phyloP scores from a whole-genome alignment of 2,329 filamentous ascomycete species.

The Diplodia corticola region DNA sequence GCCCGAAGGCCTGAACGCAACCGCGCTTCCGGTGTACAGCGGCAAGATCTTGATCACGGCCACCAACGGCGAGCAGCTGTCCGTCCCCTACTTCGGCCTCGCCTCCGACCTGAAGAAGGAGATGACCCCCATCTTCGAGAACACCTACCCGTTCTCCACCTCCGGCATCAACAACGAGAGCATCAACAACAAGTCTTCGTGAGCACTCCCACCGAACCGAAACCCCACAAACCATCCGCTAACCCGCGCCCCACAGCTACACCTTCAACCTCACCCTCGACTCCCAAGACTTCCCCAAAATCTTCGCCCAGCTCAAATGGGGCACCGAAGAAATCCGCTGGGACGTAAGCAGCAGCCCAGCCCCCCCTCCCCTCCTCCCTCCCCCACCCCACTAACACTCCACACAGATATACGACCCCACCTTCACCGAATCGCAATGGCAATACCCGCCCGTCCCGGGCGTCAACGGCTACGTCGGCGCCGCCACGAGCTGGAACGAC shows the following conservation, averaged over 20 bases:
- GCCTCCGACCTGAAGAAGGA: constrained; percentile 27
- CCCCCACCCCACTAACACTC: background rate
- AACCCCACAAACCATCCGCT: background rate
- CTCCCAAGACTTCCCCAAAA: constrained; percentile 13
- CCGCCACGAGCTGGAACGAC: constrained; percentile 29
- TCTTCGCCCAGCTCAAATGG: constrained; percentile 10
- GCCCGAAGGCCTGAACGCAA: constrained; percentile 26
- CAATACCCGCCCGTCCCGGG: constrained; percentile 32
- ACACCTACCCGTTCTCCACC: constrained; percentile 1
- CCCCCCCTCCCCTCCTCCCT: background rate
- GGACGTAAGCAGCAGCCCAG: background rate
- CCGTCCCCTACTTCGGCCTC: constrained; percentile 38
- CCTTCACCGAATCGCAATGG: constrained; percentile 32
- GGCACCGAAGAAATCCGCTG: constrained; percentile 6
- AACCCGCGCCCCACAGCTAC: background rate
- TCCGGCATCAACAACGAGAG: background rate
- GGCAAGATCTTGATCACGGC: constrained; percentile 35
- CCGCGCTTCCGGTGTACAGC: constrained; percentile 36
- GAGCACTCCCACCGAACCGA: background rate
- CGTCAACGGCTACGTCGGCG: constrained; percentile 34
- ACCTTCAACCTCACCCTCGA: constrained; percentile 6
- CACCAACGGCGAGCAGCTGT: constrained; percentile 30
- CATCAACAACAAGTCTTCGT: constrained; percentile 3
- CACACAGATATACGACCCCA: constrained; percentile 30
- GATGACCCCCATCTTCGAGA: constrained; percentile 1